Evolutionary conservation across 2,329 filamentous ascomycete genomes (phyloP).

Genomic region (Pseudopyrenochaeta lycopersici): DNA sequence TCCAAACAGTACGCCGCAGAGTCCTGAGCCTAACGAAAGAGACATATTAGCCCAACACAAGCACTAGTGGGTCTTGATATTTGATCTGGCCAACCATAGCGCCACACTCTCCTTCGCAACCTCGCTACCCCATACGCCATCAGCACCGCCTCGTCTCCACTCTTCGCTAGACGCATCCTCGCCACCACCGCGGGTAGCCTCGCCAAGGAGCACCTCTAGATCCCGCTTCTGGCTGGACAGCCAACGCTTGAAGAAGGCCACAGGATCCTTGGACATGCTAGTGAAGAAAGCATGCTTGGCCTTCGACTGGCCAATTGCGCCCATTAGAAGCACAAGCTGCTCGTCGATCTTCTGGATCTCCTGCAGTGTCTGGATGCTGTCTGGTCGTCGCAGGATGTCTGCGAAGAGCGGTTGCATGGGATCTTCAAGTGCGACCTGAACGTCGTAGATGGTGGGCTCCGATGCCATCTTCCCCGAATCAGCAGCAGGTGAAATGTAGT

Average conservation of each 20-base stretch:
- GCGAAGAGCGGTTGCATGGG: slow-evolving; percentile 74
- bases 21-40: neutral
- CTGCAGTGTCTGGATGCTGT: slow-evolving; percentile 71
- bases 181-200: slow-evolving; percentile 69
- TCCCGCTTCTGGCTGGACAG: slow-evolving; percentile 90
- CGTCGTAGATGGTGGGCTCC: slow-evolving; percentile 85
- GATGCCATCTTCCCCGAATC: slow-evolving; percentile 74
- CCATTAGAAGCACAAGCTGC: slow-evolving; percentile 81
- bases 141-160: slow-evolving; percentile 71
- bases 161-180: slow-evolving; percentile 68
- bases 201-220: slow-evolving; percentile 85
- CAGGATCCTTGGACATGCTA: slow-evolving; percentile 80
- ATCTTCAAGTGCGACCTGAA: slow-evolving; percentile 85
- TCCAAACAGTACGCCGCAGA: slow-evolving; percentile 1
- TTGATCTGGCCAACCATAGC: slow-evolving; percentile 62
- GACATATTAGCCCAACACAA: neutral
- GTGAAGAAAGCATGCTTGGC: slow-evolving; percentile 90
- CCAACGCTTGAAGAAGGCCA: slow-evolving; percentile 86
- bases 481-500: slow-evolving; percentile 64
- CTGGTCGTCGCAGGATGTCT: slow-evolving; percentile 57
- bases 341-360: slow-evolving; percentile 83
- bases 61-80: slow-evolving; percentile 40
- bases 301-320: slow-evolving; percentile 84
- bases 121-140: slow-evolving; percentile 70
- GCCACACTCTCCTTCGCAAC: slow-evolving; percentile 70